Evolutionary conservation across 2,329 filamentous ascomycete species (phyloP), one percentile per base, ranked within the genome.

Genomic region (Emericellopsis atlantica): DNA sequence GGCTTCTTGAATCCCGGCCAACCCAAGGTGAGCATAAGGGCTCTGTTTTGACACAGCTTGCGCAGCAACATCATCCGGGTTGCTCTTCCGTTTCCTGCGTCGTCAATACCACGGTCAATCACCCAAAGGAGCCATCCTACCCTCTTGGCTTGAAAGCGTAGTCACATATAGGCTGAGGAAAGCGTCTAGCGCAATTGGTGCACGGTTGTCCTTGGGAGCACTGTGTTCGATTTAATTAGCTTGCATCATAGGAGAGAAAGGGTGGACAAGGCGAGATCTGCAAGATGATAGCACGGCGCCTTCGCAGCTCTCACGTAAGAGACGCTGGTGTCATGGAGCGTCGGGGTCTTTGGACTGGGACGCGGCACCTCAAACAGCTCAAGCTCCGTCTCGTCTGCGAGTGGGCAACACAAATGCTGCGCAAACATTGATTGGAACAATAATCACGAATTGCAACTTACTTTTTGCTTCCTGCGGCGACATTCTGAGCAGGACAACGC

Each of bases 121-220:
- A 9, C 32, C 35, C 31, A 15, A 11, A 11, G 40, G 26, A 21
- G 31, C 24, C 10, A 15, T 24, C 40, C 12, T 44, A 52, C 52
- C 46, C 15, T 51, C 40, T 51, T 57, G n/a, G 43, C 34, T 31
- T 52, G 49, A 22, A 43, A 41, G 23, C 44, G 43, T 75, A 75
- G 46, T 70, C 62, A 51, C 71, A 75, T 6, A 56, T 48, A 1
- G 70, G 70, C 40, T 65, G 67, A 1, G 71, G 71, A 45, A 70
- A 74, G 24, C 70, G 61, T 32, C 70, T 65, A 21, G 62, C 56
- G 46, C 71, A 75, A 48, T 74, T 72, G 35, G 64, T 65, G 54
- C 71, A 74, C 12, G 71, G 71, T 24, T 70, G 67, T 22, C 65
- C 63, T 48, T 72, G 69, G 47, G 72, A 70, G 50, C 71, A 75